A percentile compares a stretch with the other conserved stretches of the same genome.
These are phyloP conservation scores for Phytophthora capsici DNA, from an alignment of 352 stramenopile genomes.

Conservation along the genomic window DNA sequence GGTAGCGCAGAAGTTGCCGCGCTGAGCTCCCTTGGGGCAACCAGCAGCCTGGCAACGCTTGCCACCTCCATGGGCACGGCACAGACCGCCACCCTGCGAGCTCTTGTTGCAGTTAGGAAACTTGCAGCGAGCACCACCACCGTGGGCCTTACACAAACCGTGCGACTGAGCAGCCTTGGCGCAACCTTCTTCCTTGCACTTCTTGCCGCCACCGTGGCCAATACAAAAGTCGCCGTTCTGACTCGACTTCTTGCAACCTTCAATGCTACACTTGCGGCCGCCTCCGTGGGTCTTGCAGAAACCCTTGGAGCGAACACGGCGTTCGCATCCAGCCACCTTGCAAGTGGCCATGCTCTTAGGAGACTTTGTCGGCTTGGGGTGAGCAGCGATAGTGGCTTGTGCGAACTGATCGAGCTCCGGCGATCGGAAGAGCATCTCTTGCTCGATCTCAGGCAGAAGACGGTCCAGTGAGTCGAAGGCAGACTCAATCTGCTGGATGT, in stretches of 20 bases:
- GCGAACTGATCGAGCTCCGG: conserved; percentile 46
- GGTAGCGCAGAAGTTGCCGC: conserved; percentile 86
- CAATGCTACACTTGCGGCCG: conserved; percentile 83
- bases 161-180: conserved; percentile 88
- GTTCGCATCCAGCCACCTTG: conserved; percentile 66
- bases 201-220: conserved; percentile 85
- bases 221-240: conserved; percentile 91
- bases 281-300: conserved; percentile 89
- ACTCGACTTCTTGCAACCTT: conserved; percentile 87
- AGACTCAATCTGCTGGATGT: conserved; percentile 74
- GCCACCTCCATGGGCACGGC: conserved; percentile 77
- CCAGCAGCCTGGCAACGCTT: conserved; percentile 78
- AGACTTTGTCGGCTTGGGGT: conserved; percentile 43
- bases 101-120: conserved; percentile 86
- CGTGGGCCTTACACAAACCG: conserved; percentile 86
- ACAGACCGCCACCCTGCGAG: conserved; percentile 78
- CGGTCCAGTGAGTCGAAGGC: conserved; percentile 79
- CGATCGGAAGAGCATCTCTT: conserved; percentile 65
- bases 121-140: conserved; percentile 84
- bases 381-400: conserved; percentile 41
- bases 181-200: conserved; percentile 85
- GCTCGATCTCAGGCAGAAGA: conserved; percentile 69
- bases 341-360: conserved; percentile 69
- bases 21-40: conserved; percentile 83
- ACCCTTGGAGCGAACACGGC: conserved; percentile 78